Percentiles rank a stretch among this genome's conserved stretches.
Evolutionary conservation across 768 basidiomycete genomes (phyloP).

Genomic region (Mycena crocata): DNA sequence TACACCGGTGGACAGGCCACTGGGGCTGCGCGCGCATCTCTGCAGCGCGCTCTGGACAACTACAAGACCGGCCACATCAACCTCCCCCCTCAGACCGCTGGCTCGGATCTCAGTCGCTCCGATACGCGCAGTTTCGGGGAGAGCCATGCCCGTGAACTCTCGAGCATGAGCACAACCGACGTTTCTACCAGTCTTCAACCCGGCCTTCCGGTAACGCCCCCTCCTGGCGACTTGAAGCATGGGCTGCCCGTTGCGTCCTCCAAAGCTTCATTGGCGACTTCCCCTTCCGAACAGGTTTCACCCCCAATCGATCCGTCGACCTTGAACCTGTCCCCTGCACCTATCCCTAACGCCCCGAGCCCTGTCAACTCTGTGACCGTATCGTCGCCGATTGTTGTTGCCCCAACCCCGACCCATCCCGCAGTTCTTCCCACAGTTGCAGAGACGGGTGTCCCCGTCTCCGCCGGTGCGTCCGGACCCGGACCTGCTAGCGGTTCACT

Average conservation of each 20-base stretch:
- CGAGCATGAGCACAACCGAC: constrained; percentile 59
- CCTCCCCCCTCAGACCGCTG: constrained; percentile 57
- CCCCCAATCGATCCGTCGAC: constrained; percentile 47
- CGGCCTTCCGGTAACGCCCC: constrained; percentile 54
- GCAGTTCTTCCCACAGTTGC: constrained; percentile 71
- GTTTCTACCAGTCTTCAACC: constrained; percentile 42
- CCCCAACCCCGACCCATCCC: constrained; percentile 45
- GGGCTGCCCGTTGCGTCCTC: constrained; percentile 29
- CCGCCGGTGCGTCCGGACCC: constrained; percentile 68
- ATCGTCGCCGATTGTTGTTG: constrained; percentile 35
- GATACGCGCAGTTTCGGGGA: constrained; percentile 88
- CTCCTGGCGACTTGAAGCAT: constrained; percentile 31
- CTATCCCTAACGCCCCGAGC: constrained; percentile 44
- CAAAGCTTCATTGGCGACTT: not conserved
- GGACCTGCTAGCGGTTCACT: constrained; percentile 77
- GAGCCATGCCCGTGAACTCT: constrained; percentile 82
- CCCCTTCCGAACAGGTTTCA: constrained; percentile 26
- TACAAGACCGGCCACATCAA: constrained; percentile 77
- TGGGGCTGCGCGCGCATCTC: constrained; percentile 75
- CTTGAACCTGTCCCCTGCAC: constrained; percentile 55
- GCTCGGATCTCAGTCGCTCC: constrained; percentile 71
- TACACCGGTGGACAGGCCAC: constrained; percentile 75
- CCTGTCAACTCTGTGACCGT: constrained; percentile 35
- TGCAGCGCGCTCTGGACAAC: constrained; percentile 83
- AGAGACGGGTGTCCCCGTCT: constrained; percentile 81